A percentile compares a stretch with the other conserved stretches of the same genome.
Evolutionary conservation across 2,329 filamentous ascomycete species (phyloP).

Genomic region (Daldinia sp.): DNA sequence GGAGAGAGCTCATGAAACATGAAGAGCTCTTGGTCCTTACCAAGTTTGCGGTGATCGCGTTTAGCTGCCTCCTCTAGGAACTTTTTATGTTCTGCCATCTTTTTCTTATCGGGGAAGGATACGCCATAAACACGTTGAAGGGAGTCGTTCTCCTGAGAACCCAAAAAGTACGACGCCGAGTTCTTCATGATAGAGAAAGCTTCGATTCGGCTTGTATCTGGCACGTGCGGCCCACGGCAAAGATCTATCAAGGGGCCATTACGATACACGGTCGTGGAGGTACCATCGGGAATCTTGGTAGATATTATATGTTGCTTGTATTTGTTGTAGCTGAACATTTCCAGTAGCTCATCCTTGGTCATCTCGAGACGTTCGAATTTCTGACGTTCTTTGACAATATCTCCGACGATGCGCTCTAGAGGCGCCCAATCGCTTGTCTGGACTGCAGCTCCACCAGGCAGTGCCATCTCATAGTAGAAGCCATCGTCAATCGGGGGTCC

Average conservation of each 20-base stretch:
- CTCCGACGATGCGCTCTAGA: slow-evolving; percentile 79
- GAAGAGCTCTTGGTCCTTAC: slow-evolving; percentile 95
- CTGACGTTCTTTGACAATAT: slow-evolving; percentile 96
- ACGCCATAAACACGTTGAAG: slow-evolving; percentile 97
- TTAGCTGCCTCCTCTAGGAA: slow-evolving; percentile 98
- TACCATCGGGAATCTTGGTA: slow-evolving; percentile 87
- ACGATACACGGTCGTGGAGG: slow-evolving; percentile 91
- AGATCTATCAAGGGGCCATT: slow-evolving; percentile 95
- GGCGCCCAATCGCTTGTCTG: slow-evolving; percentile 82
- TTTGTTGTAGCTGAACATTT: slow-evolving; percentile 98
- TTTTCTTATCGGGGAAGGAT: slow-evolving; percentile 94
- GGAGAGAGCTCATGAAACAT: slow-evolving; percentile 97
- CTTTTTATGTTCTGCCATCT: slow-evolving; percentile 90
- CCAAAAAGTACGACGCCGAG: slow-evolving; percentile 85
- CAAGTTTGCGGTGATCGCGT: slow-evolving; percentile 92
- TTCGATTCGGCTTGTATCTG: slow-evolving; percentile 92
- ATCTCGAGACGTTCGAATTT: slow-evolving; percentile 89
- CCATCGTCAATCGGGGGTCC: slow-evolving; percentile 82
- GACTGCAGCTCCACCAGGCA: slow-evolving; percentile 74
- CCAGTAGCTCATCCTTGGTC: slow-evolving; percentile 88
- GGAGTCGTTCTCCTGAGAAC: slow-evolving; percentile 91
- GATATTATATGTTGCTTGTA: slow-evolving; percentile 99
- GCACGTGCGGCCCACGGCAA: slow-evolving; percentile 93
- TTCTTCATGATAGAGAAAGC: slow-evolving; percentile 90
- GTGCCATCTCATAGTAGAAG: slow-evolving; percentile 97